Evolutionary conservation across 257 asterid species (phyloP), one percentile per base, ranked within the genome.

Genomic region (Solanum ossicruentum): DNA sequence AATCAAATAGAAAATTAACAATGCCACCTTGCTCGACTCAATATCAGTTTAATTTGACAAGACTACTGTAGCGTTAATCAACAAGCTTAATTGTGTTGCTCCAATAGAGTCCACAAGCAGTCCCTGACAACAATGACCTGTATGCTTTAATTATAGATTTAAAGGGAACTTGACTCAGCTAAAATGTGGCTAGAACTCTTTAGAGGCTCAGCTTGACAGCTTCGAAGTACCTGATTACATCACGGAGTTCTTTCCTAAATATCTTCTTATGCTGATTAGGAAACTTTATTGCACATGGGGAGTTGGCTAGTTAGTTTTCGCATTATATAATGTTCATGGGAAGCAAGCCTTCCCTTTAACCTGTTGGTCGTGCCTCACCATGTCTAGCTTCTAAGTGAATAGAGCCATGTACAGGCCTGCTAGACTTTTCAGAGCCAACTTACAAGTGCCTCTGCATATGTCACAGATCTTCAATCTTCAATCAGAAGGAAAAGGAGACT

Each of bases 401-500:
- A 47, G 43, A 13, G 60, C 12, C 41, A 45, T 7, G 58, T 39
- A 73, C 58, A 47, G 81, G 58, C 81, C n/a, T n/a, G 26, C 41
- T 72, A 72, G 81, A 73, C 7, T n/a, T 73, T 45, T 6, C 12
- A 43, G 18, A 72, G 57, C 58, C 20, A 45, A 45, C 58, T 45
- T 21, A 72, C 80, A 45, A 73, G 58, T 47, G 9, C 8, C 58
- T 7, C 3, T 2, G 60, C 43, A 5, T 47, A 5, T 47, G 57
- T 8, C 36, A 47, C 41, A 73, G 41, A 47, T 73, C 20, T 85
- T 69, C 90, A 84, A 32, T 85, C 87, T 28, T 85, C 84, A 80
- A 43, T 86, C n/a, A 86, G 88, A 80, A 81, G 88, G 79, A 81
- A 87, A 83, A 83, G 81, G 84, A 73, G 81, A 75, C 78, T 73